Conservation (phyloP, 441 rosid species). For the Bruguiera hainesii region DNA sequence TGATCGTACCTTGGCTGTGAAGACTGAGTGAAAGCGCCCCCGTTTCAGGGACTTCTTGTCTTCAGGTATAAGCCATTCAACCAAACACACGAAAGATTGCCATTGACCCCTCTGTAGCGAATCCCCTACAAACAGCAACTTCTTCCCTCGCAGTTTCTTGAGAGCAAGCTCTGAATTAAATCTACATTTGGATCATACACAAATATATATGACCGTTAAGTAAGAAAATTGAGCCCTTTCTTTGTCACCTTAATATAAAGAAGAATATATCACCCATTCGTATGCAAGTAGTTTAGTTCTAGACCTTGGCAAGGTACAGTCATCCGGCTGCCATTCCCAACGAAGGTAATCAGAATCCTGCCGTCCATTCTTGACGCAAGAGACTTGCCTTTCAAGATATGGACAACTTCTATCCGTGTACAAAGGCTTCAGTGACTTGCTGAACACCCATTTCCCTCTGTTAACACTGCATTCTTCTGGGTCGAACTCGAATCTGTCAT, state of each 20-base stretch:
- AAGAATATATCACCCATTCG: not conserved
- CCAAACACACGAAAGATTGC: slow-evolving; percentile 88
- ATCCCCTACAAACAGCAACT: slow-evolving; percentile 77
- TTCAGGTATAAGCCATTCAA: slow-evolving; percentile 66
- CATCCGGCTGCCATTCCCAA: slow-evolving; percentile 96
- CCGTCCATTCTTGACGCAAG: slow-evolving; percentile 67
- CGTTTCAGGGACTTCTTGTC: slow-evolving; percentile 59
- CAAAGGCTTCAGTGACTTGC: slow-evolving; percentile 53
- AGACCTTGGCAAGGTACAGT: slow-evolving; percentile 76
- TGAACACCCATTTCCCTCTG: slow-evolving; percentile 77
- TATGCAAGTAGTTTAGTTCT: not conserved
- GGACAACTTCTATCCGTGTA: slow-evolving; percentile 77
- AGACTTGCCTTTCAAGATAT: slow-evolving; percentile 68
- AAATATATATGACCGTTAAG: no score
- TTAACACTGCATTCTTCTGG: slow-evolving; percentile 71
- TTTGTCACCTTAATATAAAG: not conserved
- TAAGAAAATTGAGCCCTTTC: no score
- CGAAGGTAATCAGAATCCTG: slow-evolving; percentile 62
- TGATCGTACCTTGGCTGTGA: slow-evolving; percentile 63
- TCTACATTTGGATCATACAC: slow-evolving; percentile 26
- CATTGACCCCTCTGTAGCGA: slow-evolving; percentile 87
- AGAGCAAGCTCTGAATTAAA: slow-evolving; percentile 65
- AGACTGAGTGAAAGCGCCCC: slow-evolving; percentile 46
- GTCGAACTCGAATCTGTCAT: slow-evolving; percentile 76
- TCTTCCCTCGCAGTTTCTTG: slow-evolving; percentile 66